Conservation (phyloP, 2,329 filamentous ascomycete genomes). For the Setomelanomma holmii region DNA sequence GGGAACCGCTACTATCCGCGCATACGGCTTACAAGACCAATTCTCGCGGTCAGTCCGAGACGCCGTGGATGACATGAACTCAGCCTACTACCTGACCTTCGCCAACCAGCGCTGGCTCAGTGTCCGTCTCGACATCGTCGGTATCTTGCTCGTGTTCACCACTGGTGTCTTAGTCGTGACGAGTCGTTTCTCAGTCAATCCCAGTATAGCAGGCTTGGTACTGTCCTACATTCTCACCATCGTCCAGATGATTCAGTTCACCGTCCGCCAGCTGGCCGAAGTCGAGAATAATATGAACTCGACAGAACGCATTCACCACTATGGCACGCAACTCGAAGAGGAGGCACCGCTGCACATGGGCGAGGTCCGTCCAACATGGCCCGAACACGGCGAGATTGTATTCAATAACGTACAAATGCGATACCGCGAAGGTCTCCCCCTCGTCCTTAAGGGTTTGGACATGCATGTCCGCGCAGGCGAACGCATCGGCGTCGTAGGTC, state of each 20-base stretch:
- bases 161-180: conserved; percentile 92
- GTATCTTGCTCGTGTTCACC: conserved; percentile 83
- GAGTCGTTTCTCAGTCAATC: conserved; percentile 82
- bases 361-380: conserved; percentile 79
- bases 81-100: conserved; percentile 93
- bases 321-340: conserved; percentile 84
- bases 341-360: conserved; percentile 82
- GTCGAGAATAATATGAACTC: conserved; percentile 99
- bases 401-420: conserved; percentile 61
- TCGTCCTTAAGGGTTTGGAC: conserved; percentile 57
- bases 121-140: conserved; percentile 82
- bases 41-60: conserved; percentile 75
- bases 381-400: conserved; percentile 75
- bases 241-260: conserved; percentile 95
- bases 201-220: conserved; percentile 85
- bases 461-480: conserved; percentile 79
- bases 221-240: conserved; percentile 92
- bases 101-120: conserved; percentile 95
- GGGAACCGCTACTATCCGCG: conserved; percentile 83
- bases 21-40: conserved; percentile 80
- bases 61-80: conserved; percentile 89
- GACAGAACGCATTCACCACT: conserved; percentile 89
- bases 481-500: conserved; percentile 80
- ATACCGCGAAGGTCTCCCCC: conserved; percentile 57
- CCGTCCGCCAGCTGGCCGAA: conserved; percentile 89